A percentile compares a stretch with the other conserved stretches of the same genome.
These are phyloP conservation scores for Picochlorum sp. DNA, from an alignment of 139 green algal species.

Conservation along the genomic window DNA sequence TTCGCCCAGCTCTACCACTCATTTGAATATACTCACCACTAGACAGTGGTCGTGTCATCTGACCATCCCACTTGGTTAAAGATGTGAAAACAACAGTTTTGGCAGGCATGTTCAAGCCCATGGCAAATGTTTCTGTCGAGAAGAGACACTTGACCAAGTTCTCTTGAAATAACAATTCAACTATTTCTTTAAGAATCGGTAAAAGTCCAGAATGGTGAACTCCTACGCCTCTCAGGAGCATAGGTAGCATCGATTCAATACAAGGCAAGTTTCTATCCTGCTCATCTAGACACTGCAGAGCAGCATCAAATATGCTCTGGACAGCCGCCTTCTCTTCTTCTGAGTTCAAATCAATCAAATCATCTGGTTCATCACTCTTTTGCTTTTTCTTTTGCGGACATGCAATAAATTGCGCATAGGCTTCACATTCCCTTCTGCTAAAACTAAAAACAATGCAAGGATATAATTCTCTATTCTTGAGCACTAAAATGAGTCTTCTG, in stretches of 20 bases:
- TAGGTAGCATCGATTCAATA: slow-evolving; percentile 64
- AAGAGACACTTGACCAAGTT: slow-evolving; percentile 62
- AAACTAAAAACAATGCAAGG: slow-evolving; percentile 97
- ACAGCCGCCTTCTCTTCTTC: slow-evolving; percentile 39
- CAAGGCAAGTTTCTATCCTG: slow-evolving; percentile 73
- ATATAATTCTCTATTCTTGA: slow-evolving; percentile 51
- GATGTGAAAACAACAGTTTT: slow-evolving; percentile 84
- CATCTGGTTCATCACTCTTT: background rate
- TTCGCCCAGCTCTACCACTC: slow-evolving; percentile 80
- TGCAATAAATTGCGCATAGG: background rate
- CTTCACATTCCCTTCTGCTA: slow-evolving; percentile 37
- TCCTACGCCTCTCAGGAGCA: slow-evolving; percentile 80
- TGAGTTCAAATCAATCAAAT: slow-evolving; percentile 44
- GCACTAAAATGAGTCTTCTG: slow-evolving; percentile 47
- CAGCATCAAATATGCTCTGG: slow-evolving; percentile 59
- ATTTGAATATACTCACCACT: slow-evolving; percentile 97
- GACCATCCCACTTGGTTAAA: slow-evolving; percentile 87
- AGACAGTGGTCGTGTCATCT: slow-evolving; percentile 42
- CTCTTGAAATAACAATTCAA: slow-evolving; percentile 96
- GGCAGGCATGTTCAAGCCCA: slow-evolving; percentile 98
- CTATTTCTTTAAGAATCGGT: slow-evolving; percentile 93
- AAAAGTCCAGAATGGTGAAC: slow-evolving; percentile 93
- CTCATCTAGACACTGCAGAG: slow-evolving; percentile 64
- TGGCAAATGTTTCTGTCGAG: slow-evolving; percentile 93
- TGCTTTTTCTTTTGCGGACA: slow-evolving; percentile 4